Conservation (phyloP, 2,329 filamentous ascomycete genomes). For the Fusarium buxicola region DNA sequence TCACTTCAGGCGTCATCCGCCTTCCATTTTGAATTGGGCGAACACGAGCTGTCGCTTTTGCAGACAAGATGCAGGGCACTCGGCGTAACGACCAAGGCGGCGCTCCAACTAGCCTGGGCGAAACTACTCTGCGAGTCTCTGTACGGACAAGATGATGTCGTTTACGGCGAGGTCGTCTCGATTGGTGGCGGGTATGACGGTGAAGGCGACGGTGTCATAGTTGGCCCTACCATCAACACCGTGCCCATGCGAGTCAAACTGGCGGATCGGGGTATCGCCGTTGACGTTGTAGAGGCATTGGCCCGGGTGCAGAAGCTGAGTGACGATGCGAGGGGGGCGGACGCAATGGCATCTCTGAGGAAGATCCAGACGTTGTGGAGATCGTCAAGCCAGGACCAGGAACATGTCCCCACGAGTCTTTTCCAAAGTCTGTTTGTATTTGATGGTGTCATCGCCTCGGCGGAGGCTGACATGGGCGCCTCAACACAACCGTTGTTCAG, state of each 20-base stretch:
- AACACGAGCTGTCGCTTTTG: not conserved
- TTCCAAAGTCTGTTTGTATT: constrained; percentile 32
- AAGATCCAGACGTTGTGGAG: constrained; percentile 22
- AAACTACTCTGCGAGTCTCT: constrained; percentile 18
- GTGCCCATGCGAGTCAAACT: constrained; percentile 7
- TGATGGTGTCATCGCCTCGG: constrained; percentile 6
- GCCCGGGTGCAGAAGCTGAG: not conserved
- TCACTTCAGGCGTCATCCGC: constrained; percentile 16
- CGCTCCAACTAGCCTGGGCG: constrained; percentile 12
- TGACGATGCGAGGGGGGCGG: constrained; percentile 10
- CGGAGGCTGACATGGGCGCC: not conserved
- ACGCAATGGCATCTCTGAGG: constrained; percentile 24
- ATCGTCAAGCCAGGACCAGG: not conserved
- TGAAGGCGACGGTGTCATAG: not conserved
- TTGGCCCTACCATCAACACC: constrained; percentile 25
- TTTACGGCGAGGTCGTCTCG: constrained; percentile 18
- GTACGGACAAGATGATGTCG: constrained; percentile 7
- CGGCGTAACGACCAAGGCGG: constrained; percentile 12
- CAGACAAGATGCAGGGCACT: constrained; percentile 3
- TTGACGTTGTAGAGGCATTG: not conserved
- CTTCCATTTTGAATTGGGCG: constrained; percentile 1
- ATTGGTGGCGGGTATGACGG: not conserved
- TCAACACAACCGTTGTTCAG: not conserved
- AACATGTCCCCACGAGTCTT: not conserved
- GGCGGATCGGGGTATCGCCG: rapidly evolving